These are phyloP conservation scores for Pestalotiopsis sp. DNA, from an alignment of 2,329 filamentous ascomycete genomes.

Conservation along the genomic window DNA sequence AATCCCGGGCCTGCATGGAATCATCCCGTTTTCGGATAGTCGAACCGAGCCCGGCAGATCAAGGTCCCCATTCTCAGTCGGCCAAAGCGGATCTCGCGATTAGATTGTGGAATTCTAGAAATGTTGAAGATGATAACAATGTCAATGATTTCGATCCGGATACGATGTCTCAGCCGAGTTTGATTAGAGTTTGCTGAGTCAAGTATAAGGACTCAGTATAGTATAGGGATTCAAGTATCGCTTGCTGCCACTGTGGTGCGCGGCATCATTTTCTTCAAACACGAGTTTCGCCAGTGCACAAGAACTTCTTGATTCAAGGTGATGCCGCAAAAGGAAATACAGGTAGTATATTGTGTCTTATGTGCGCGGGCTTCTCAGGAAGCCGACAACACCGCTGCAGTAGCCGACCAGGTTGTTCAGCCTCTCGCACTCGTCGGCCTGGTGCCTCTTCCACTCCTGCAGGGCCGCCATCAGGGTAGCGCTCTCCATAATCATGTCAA, in stretches of 20 bases:
- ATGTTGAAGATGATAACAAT: too few relatives aligned
- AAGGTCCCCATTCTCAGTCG: not conserved
- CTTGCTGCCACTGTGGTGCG: not conserved
- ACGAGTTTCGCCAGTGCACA: too few relatives aligned
- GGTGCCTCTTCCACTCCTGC: conserved; percentile 70
- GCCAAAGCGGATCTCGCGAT: too few relatives aligned
- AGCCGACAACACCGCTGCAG: conserved; percentile 82
- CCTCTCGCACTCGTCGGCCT: conserved; percentile 71
- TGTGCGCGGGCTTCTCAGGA: conserved; percentile 68
- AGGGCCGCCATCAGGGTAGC: conserved; percentile 61
- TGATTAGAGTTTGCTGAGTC: not conserved
- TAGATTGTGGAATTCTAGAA: too few relatives aligned
- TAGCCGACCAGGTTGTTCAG: conserved; percentile 82
- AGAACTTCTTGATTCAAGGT: too few relatives aligned
- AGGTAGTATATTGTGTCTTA: conserved; percentile 27
- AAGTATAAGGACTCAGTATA: not conserved
- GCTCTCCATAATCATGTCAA: conserved; percentile 55
- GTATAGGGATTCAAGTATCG: too few relatives aligned
- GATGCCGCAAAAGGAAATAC: not conserved
- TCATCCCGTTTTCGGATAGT: not conserved
- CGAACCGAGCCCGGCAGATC: not conserved
- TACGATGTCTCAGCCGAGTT: not conserved
- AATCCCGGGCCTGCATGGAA: not conserved
- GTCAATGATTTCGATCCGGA: too few relatives aligned
- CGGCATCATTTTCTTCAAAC: too few relatives aligned